Conservation (phyloP, 192 early-diverging fungal species). For the Lobosporangium transversale region DNA sequence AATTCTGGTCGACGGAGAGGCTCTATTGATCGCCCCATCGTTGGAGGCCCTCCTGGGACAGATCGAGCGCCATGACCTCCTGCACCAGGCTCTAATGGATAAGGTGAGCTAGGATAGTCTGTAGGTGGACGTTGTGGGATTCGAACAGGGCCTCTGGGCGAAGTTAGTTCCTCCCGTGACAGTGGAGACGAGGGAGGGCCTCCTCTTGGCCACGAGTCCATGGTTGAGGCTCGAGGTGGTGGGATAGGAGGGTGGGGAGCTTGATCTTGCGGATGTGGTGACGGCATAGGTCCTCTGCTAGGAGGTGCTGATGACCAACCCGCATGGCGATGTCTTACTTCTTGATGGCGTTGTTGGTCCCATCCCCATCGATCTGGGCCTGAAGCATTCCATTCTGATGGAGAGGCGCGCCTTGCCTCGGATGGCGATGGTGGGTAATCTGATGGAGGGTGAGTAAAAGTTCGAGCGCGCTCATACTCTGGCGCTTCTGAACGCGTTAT, state of each 20-base stretch:
- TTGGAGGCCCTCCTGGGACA: background rate
- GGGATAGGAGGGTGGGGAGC: slow-evolving; percentile 5
- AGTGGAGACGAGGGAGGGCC: background rate
- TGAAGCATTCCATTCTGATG: slow-evolving; percentile 30
- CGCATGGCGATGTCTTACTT: slow-evolving; percentile 23
- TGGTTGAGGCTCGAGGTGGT: slow-evolving; percentile 17
- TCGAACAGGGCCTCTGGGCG: slow-evolving; percentile 1
- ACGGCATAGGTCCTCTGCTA: slow-evolving; percentile 3
- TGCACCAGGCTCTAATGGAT: slow-evolving; percentile 3
- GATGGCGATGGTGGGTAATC: slow-evolving; percentile 21
- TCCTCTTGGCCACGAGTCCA: slow-evolving; percentile 25
- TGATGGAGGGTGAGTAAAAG: background rate
- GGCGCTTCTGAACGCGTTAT: background rate
- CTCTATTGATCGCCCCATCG: background rate
- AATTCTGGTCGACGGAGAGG: slow-evolving; percentile 9
- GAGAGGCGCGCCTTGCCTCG: slow-evolving; percentile 15
- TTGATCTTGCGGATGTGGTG: slow-evolving; percentile 17
- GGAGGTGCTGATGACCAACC: slow-evolving; percentile 27
- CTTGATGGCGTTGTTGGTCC: slow-evolving; percentile 9
- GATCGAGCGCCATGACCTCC: slow-evolving; percentile 10
- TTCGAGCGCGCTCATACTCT: slow-evolving; percentile 15
- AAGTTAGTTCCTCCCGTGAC: slow-evolving; percentile 4
- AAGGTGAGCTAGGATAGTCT: slow-evolving; percentile 16
- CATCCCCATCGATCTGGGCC: slow-evolving; percentile 24
- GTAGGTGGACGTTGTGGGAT: slow-evolving; percentile 2